Evolutionary conservation across 768 basidiomycete species (phyloP), one percentile per base, ranked within the genome.

Genomic region (Porpolomopsis calyptriformis): DNA sequence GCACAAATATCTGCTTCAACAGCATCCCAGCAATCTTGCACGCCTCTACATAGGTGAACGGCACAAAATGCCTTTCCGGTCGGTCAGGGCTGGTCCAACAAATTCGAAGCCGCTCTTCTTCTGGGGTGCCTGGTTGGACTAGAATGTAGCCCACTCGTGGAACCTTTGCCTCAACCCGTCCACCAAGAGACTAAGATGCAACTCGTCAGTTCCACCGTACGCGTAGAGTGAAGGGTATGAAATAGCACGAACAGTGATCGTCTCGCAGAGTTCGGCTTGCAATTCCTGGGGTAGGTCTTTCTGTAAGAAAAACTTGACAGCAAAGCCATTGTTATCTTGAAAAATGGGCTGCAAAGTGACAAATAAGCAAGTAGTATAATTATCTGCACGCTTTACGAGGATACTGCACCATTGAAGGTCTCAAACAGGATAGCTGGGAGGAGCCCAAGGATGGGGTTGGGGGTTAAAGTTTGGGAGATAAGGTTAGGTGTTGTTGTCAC

Each of bases 291-390:
- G 62, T 7, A 89, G 68, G 59, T 88, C 85, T 56, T 84, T 85
- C 57, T 88, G 85, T 16, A 89, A 74, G 60, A 88, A 89, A 58
- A 89, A 89, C 57, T 88, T 89, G 70, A 85, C 64, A 2, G 83
- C 74, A 43, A 83, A 61, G 31, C 78, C 79, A 55, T 72, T 76
- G 50, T 54, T 60, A 53, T 84, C 84, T 59, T 85, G 82, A 47
- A 87, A 87, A 48, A 86, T 77, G 39, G 79, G 77, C 82, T 53
- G 40, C 20, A 10, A 8, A 31, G 19, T 6, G 23, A 12, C 4
- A 25, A 20, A 44, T 16, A 20, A 36, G 46, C 22, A 26, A 34
- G 27, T 22, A n/a, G n/a, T n/a, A n/a, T n/a, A n/a, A n/a, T n/a
- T n/a, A n/a, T n/a, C n/a, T n/a, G n/a, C n/a, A n/a, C n/a, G n/a